Percentiles rank a stretch among this genome's conserved stretches.
Conservation (phyloP, 208 protist genomes). For the Crithidia thermophila region DNA sequence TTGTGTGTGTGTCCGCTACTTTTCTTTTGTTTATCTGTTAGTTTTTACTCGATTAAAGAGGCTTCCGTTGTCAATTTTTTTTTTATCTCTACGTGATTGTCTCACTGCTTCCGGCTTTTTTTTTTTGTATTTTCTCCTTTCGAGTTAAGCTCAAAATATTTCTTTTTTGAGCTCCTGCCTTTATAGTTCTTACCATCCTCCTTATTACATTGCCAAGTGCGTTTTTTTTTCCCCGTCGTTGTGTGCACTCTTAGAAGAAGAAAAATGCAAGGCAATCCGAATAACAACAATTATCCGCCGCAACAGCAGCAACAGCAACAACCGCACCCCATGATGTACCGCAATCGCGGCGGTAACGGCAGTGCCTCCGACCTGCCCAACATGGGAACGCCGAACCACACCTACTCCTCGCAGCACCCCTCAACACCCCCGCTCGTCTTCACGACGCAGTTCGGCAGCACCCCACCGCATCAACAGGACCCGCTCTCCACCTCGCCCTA, state of each 20-base stretch:
- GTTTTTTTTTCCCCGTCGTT: no score
- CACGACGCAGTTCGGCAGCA: slow-evolving; percentile 29
- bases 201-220: not conserved
- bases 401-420: slow-evolving; percentile 15
- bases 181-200: not conserved
- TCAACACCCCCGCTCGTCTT: slow-evolving; percentile 47
- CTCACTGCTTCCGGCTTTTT: not conserved
- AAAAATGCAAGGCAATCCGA: slow-evolving; percentile 11
- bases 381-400: slow-evolving; percentile 5
- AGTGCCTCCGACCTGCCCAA: slow-evolving; percentile 1
- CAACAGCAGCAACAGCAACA: not conserved
- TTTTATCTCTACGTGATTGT: not conserved
- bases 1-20: not conserved
- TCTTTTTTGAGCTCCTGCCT: not conserved
- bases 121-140: not conserved
- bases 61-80: not conserved
- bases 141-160: no score
- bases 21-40: not conserved
- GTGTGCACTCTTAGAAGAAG: no score
- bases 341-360: slow-evolving; percentile 3
- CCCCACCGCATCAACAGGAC: slow-evolving; percentile 26
- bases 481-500: slow-evolving; percentile 24
- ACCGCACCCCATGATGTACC: not conserved
- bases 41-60: slow-evolving; percentile 3
- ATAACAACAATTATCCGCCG: not conserved